Conservation (phyloP, 1,139 yeast genomes). For the Pichia sorboxylosa region DNA sequence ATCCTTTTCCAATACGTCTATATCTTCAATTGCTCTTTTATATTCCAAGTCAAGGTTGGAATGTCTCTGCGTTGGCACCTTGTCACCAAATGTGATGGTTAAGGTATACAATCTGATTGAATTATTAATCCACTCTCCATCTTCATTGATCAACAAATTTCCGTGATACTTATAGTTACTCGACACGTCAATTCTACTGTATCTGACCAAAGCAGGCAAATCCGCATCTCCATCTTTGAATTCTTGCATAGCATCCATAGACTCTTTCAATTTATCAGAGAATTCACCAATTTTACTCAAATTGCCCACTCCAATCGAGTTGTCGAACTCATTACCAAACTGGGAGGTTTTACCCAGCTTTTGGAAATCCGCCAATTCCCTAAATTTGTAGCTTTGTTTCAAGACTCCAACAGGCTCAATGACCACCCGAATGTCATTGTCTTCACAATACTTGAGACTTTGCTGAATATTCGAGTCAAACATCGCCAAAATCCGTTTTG, state of each 20-base stretch:
- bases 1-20: constrained; percentile 19
- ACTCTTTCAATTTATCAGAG: constrained; percentile 32
- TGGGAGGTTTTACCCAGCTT: constrained; percentile 48
- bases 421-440: constrained; percentile 24
- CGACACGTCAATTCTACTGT: constrained; percentile 67
- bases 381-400: constrained; percentile 61
- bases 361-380: constrained; percentile 87
- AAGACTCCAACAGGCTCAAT: constrained; percentile 58
- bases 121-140: constrained; percentile 40
- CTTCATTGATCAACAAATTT: constrained; percentile 32
- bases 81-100: constrained; percentile 36
- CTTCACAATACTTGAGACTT: constrained; percentile 32
- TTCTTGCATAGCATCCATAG: constrained; percentile 19
- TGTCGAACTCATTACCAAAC: constrained; percentile 32
- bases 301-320: constrained; percentile 31
- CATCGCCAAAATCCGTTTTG: constrained; percentile 42
- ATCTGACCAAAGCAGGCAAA: constrained; percentile 78
- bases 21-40: constrained; percentile 23
- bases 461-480: constrained; percentile 39
- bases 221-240: constrained; percentile 41
- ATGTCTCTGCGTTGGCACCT: constrained; percentile 34
- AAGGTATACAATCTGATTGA: constrained; percentile 36
- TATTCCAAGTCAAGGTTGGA: constrained; percentile 28
- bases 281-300: constrained; percentile 31
- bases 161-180: constrained; percentile 51